Percentiles rank a stretch among this genome's conserved stretches.
Evolutionary conservation across 164 flowering plant genomes (phyloP).

Genomic region (Umbilicus rupestris): DNA sequence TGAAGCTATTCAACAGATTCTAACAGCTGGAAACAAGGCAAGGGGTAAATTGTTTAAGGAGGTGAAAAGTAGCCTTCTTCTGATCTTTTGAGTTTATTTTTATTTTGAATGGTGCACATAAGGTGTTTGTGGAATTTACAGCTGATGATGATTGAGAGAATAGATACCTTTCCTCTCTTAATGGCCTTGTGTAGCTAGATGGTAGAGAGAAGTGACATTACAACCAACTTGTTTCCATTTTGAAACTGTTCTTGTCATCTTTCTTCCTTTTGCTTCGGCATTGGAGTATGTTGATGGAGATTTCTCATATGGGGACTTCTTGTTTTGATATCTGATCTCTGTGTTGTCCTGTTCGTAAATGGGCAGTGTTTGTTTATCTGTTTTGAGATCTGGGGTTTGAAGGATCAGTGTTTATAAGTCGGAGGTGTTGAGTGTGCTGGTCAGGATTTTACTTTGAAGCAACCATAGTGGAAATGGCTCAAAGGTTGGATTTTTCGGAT

Average conservation of each 20-base stretch:
- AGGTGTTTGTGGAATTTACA: conserved; percentile 33
- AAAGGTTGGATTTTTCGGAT: conserved; percentile 47
- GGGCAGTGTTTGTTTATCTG: conserved; percentile 19
- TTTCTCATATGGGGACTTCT: conserved; percentile 12
- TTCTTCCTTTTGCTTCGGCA: not conserved
- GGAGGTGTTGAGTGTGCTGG: conserved; percentile 6
- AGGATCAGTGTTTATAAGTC: conserved; percentile 12
- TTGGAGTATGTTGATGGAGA: conserved; percentile 6
- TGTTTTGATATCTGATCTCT: conserved; percentile 14
- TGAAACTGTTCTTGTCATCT: not conserved
- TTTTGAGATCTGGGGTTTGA: conserved; percentile 27
- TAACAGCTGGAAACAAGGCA: conserved; percentile 4
- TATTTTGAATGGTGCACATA: conserved; percentile 24
- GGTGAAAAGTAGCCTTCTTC: conserved; percentile 12
- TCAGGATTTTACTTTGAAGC: not conserved
- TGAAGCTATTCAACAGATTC: not conserved
- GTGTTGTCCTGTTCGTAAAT: conserved; percentile 11
- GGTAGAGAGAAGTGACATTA: conserved; percentile 11
- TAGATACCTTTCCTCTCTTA: conserved; percentile 41
- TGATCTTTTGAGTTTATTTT: conserved; percentile 14
- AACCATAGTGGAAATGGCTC: conserved; percentile 33
- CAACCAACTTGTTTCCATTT: conserved; percentile 5
- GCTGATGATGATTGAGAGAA: conserved; percentile 17
- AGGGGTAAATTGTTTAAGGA: conserved; percentile 14
- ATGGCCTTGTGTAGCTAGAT: conserved; percentile 27